phyloP scores from a whole-genome alignment of 306 rosid genomes.

The Sphenostylis stenocarpa region DNA sequence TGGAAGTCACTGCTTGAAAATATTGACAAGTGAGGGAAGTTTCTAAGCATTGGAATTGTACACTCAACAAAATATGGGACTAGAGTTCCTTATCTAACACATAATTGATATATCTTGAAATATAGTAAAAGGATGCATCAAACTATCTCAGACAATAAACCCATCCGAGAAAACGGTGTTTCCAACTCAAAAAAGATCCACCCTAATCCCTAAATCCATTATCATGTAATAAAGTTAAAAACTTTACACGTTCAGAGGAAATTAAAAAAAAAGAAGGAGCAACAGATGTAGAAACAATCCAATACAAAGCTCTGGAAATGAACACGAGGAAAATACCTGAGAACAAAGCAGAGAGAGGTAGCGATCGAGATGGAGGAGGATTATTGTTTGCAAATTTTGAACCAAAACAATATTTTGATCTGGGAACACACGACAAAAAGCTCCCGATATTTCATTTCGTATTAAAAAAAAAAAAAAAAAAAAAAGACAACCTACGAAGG shows the following conservation, averaged over 20 bases:
- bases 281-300: not conserved
- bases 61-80: not conserved
- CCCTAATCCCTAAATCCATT: not conserved
- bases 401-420: constrained; percentile 6
- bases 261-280: not conserved
- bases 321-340: constrained; percentile 10
- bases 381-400: constrained; percentile 10
- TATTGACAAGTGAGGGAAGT: constrained; percentile 15
- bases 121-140: not conserved
- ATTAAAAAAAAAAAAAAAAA: too few species aligned
- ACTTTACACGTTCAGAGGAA: not conserved
- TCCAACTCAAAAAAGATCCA: not conserved
- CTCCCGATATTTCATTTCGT: not conserved
- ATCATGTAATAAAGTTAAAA: not conserved
- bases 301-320: constrained; percentile 12
- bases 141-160: not conserved
- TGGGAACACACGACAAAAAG: not conserved
- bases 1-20: constrained; percentile 18
- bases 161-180: not conserved
- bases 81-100: not conserved
- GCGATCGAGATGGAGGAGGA: not conserved
- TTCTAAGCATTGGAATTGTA: not conserved
- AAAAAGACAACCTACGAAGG: not conserved
- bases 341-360: not conserved
- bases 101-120: not conserved